Conservation (phyloP, 2,329 filamentous ascomycete genomes). For the Pyrenophora tritici-repentis region DNA sequence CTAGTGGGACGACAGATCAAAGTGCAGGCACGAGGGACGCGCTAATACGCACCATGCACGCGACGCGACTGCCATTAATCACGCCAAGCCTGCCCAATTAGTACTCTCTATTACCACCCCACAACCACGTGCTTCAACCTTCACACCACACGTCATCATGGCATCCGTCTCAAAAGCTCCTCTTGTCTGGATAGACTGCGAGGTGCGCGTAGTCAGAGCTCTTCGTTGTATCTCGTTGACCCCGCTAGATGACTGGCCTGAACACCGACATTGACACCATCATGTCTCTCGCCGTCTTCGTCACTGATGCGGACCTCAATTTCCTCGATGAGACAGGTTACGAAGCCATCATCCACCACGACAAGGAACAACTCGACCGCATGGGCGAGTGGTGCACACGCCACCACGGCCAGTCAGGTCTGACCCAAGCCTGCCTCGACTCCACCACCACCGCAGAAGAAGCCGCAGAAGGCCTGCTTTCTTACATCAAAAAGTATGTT, state of each 20-base stretch:
- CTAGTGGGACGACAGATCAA: slow-evolving; percentile 27
- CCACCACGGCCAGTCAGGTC: slow-evolving; percentile 79
- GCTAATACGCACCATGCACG: slow-evolving; percentile 23
- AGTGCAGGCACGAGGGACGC: slow-evolving; percentile 19
- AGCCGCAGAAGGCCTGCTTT: slow-evolving; percentile 74
- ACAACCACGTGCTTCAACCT: slow-evolving; percentile 3
- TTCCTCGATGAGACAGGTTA: slow-evolving; percentile 77
- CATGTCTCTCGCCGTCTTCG: slow-evolving; percentile 88
- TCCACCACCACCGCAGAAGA: slow-evolving; percentile 73
- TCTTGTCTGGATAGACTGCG: slow-evolving; percentile 85
- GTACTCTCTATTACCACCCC: slow-evolving; percentile 10
- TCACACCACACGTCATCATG: slow-evolving; percentile 26
- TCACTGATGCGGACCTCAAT: slow-evolving; percentile 80
- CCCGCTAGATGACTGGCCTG: slow-evolving; percentile 85
- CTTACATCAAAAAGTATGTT: slow-evolving; percentile 75
- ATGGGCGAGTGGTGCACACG: slow-evolving; percentile 91
- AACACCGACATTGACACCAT: slow-evolving; percentile 80
- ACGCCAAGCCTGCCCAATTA: slow-evolving; percentile 14
- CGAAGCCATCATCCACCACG: slow-evolving; percentile 78
- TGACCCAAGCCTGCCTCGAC: slow-evolving; percentile 74
- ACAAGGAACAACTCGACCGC: slow-evolving; percentile 68
- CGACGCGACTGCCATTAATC: slow-evolving; percentile 24
- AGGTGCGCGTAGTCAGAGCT: slow-evolving; percentile 50
- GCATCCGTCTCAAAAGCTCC: slow-evolving; percentile 65
- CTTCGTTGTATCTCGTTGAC: slow-evolving; percentile 16